phyloP scores from a whole-genome alignment of 495 filamentous ascomycete genomes.

The Penicillium egyptiacum region DNA sequence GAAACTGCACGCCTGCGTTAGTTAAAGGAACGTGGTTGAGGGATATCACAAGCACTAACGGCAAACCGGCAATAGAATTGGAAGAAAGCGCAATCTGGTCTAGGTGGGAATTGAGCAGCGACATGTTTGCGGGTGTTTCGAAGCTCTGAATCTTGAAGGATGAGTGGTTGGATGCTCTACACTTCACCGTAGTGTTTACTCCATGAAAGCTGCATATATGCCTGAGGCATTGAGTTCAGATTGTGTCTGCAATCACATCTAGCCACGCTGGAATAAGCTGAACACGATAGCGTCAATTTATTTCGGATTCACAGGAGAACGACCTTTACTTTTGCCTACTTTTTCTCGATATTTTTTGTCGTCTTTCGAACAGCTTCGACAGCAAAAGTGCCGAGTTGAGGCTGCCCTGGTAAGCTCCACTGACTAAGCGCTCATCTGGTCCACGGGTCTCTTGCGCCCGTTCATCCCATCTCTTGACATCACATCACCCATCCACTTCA shows the following conservation, averaged over 20 bases:
- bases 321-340: neutral
- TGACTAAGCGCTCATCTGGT: constrained; percentile 46
- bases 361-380: neutral
- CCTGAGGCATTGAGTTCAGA: constrained; percentile 15
- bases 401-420: constrained; percentile 31
- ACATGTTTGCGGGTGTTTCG: constrained; percentile 49
- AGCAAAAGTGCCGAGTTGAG: constrained; percentile 1
- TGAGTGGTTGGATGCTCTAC: constrained; percentile 1
- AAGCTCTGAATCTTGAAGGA: constrained; percentile 1
- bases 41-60: constrained; percentile 52
- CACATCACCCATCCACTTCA: constrained; percentile 48
- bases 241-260: constrained; percentile 2
- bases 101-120: constrained; percentile 77
- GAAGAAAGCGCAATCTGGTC: constrained; percentile 89
- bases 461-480: constrained; percentile 49
- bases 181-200: constrained; percentile 11
- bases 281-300: neutral
- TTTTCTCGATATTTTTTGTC: constrained; percentile 4
- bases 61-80: constrained; percentile 77
- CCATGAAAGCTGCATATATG: constrained; percentile 10
- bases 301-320: neutral
- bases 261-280: constrained; percentile 1
- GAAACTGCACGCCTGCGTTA: constrained; percentile 56
- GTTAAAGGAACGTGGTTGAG: neutral
- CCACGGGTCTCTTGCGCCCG: constrained; percentile 39